Evolutionary conservation across 106 monocot species (phyloP).

Genomic region (Apostasia shenzhenica): DNA sequence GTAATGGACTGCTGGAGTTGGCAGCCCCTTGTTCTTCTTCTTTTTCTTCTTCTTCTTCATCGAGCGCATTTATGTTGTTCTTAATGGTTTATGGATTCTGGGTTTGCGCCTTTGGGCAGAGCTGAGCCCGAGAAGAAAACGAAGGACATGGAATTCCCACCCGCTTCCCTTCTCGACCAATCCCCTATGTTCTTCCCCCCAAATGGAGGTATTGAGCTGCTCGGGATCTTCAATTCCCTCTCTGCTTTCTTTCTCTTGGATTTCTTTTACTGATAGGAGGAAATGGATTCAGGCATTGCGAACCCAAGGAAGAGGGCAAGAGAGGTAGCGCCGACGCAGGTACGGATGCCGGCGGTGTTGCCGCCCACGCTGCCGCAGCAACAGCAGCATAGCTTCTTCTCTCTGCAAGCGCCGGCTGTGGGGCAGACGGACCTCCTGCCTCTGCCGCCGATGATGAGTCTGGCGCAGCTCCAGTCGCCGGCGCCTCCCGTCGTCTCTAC

Average conservation of each 20-base stretch:
- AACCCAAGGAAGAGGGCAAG: conserved; percentile 33
- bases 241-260: not conserved
- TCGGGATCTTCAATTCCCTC: not conserved
- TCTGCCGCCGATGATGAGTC: conserved; percentile 9
- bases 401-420: not conserved
- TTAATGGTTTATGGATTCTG: not conserved
- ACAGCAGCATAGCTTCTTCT: not conserved
- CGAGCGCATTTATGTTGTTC: not conserved
- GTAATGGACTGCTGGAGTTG: not conserved
- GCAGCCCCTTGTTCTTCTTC: not conserved
- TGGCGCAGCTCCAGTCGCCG: conserved; percentile 8
- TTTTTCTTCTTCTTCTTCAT: not conserved
- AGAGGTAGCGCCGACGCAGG: conserved; percentile 5
- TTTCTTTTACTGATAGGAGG: not conserved
- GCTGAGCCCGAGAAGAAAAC: conserved; percentile 9
- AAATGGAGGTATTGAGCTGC: conserved; percentile 4
- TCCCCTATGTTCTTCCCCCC: conserved; percentile 5
- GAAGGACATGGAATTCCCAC: conserved; percentile 17
- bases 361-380: conserved; percentile 9
- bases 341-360: not conserved
- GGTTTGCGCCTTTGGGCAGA: not conserved
- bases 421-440: too few species aligned
- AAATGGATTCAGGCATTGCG: conserved; percentile 12
- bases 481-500: conserved; percentile 42
- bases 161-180: not conserved